Conservation (phyloP, 2,329 filamentous ascomycete genomes). For the Anisogramma anomala region DNA sequence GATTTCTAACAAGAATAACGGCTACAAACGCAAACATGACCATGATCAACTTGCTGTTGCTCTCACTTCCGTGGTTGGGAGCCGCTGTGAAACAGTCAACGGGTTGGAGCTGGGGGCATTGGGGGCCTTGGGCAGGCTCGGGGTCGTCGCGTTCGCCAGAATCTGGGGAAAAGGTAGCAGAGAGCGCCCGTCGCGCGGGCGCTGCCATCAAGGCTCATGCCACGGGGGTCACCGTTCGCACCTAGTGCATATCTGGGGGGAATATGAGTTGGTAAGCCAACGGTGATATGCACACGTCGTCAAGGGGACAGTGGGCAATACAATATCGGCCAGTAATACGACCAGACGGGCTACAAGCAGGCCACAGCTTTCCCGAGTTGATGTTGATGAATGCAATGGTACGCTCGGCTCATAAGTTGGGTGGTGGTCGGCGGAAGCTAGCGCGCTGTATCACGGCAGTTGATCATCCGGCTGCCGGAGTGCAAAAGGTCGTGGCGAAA, state of each 20-base stretch:
- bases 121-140: slow-evolving; percentile 12
- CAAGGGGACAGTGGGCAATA: not conserved
- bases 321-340: not conserved
- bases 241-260: not conserved
- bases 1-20: slow-evolving; percentile 5
- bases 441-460: slow-evolving; percentile 9
- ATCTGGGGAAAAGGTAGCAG: not conserved
- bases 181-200: not conserved
- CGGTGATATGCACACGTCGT: not conserved
- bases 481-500: not conserved
- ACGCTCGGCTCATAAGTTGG: not conserved
- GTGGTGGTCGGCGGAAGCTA: not conserved
- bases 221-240: not conserved
- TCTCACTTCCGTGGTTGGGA: slow-evolving; percentile 7
- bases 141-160: slow-evolving; percentile 1
- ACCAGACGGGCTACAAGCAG: too few species aligned
- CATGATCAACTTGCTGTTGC: slow-evolving; percentile 8
- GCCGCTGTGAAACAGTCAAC: slow-evolving; percentile 12
- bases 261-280: not conserved
- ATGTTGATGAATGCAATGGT: not conserved
- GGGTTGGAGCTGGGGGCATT: slow-evolving; percentile 1
- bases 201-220: not conserved
- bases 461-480: slow-evolving; percentile 12
- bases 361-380: not conserved
- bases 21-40: slow-evolving; percentile 9